Conservation (phyloP, 768 basidiomycete species). For the Gyrodon lividus region DNA sequence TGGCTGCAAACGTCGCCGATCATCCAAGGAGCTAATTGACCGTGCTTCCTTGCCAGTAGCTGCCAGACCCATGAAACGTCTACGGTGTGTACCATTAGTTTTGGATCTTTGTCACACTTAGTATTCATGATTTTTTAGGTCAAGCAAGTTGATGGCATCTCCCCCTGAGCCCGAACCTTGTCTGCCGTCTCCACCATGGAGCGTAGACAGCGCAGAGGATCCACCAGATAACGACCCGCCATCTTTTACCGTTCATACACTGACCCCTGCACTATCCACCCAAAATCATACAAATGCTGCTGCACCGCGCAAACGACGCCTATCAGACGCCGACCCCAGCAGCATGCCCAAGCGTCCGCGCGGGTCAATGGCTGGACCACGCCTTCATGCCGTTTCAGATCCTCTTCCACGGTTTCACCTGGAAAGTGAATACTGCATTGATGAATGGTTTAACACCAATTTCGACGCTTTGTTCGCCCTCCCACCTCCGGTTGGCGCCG, state of each 20-base stretch:
- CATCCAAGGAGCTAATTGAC: neutral
- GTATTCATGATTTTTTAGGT: neutral
- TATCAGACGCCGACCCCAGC: constrained; percentile 32
- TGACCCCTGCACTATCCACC: neutral
- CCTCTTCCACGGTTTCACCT: constrained; percentile 22
- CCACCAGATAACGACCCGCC: neutral
- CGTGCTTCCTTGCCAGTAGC: neutral
- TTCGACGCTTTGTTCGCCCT: constrained; percentile 26
- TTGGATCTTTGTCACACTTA: neutral
- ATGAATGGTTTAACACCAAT: constrained; percentile 37
- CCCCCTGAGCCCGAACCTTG: neutral
- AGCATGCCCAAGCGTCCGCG: constrained; percentile 30
- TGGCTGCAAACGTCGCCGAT: constrained; percentile 23
- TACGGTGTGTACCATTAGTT: constrained; percentile 12
- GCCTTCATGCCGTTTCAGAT: constrained; percentile 29
- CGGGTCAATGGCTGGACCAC: constrained; percentile 14
- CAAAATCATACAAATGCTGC: neutral
- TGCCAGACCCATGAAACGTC: constrained; percentile 19
- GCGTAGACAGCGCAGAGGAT: neutral
- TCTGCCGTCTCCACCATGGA: constrained; percentile 2
- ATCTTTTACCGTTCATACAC: neutral
- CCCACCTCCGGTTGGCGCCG: constrained; percentile 23
- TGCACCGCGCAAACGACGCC: constrained; percentile 34
- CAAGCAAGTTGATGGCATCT: neutral
- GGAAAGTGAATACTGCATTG: constrained; percentile 23